phyloP scores from a whole-genome alignment of 2,329 filamentous ascomycete species.

The Nemania sp. region DNA sequence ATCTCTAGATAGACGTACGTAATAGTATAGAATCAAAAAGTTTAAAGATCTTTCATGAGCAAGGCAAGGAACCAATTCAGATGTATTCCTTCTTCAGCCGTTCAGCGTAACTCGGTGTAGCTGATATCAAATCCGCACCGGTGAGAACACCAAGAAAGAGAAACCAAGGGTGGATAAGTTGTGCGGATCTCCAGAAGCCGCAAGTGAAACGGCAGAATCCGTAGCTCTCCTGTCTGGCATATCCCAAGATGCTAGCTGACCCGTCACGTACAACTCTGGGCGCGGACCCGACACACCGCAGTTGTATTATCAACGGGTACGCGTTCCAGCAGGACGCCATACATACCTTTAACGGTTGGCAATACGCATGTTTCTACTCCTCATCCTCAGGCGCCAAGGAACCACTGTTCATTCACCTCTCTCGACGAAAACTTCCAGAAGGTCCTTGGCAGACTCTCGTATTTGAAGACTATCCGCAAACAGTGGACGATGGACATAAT shows the following conservation, averaged over 20 bases:
- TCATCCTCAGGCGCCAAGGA: constrained; percentile 44
- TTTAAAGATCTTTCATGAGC: neutral
- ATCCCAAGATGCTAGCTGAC: constrained; percentile 45
- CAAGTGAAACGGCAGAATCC: neutral
- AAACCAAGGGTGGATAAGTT: neutral
- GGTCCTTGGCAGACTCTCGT: constrained; percentile 60
- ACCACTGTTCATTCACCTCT: constrained; percentile 59
- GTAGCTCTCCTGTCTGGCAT: neutral
- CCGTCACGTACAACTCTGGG: constrained; percentile 53
- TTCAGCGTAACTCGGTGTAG: neutral
- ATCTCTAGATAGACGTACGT: neutral
- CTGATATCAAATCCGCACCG: neutral
- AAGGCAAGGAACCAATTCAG: neutral
- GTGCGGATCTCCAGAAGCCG: neutral
- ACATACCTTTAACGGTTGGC: constrained; percentile 60
- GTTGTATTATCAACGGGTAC: constrained; percentile 58
- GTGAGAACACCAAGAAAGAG: neutral
- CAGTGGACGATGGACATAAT: constrained; percentile 64
- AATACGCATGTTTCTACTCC: constrained; percentile 62
- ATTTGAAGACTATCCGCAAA: constrained; percentile 63
- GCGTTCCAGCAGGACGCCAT: constrained; percentile 63
- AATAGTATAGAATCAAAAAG: neutral
- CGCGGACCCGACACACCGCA: constrained; percentile 53
- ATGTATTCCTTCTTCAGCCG: neutral
- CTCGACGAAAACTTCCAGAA: constrained; percentile 57